phyloP scores from a whole-genome alignment of 169 alveolate species.

The Perkinsus marinus region DNA sequence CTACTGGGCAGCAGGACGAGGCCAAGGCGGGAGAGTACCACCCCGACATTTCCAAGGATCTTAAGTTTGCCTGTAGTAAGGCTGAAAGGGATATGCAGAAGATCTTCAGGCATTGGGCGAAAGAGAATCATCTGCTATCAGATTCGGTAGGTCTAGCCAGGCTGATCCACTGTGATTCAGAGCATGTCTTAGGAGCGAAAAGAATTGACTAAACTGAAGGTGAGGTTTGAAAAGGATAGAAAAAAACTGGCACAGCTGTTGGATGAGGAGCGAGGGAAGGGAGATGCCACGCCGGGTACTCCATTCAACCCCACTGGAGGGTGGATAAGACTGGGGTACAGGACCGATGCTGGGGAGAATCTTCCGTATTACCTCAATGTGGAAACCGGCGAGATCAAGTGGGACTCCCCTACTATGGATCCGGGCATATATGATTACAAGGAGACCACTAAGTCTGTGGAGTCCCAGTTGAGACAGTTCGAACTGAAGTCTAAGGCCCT shows the following conservation, averaged over 20 bases:
- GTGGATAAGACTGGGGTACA: not conserved
- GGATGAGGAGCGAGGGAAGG: not conserved
- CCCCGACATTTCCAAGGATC: not conserved
- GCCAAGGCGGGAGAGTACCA: not conserved
- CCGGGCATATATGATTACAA: not conserved
- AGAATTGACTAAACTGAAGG: not conserved
- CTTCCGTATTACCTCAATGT: not conserved
- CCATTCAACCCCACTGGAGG: not conserved
- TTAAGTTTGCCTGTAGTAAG: not conserved
- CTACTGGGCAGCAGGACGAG: not conserved
- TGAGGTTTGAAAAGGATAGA: not conserved
- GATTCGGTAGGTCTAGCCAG: not conserved
- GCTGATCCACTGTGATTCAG: not conserved
- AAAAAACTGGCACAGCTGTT: not conserved
- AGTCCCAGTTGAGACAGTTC: not conserved
- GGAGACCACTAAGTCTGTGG: not conserved
- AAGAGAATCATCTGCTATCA: not conserved
- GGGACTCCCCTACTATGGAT: not conserved
- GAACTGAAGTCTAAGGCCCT: not conserved
- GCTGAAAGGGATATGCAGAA: not conserved
- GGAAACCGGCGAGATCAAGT: not conserved
- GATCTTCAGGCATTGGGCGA: not conserved
- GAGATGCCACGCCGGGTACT: not conserved
- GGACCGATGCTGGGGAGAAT: not conserved
- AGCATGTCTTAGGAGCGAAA: not conserved